Conservation (phyloP, 768 basidiomycete genomes). For the Kondoa malvinella region DNA sequence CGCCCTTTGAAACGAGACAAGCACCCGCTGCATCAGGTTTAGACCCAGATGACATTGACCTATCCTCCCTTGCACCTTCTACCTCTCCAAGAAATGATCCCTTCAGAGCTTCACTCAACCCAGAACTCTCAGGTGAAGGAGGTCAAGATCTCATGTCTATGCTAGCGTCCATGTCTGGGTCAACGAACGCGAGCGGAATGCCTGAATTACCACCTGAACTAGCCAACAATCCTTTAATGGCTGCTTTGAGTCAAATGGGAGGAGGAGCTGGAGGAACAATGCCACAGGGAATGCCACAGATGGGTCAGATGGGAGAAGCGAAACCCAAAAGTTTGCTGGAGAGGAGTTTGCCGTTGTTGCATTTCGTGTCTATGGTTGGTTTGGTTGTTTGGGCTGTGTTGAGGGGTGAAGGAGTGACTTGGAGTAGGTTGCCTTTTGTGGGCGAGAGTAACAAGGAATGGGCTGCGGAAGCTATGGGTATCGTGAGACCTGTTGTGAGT, state of each 20-base stretch:
- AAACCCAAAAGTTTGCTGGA: conserved; percentile 23
- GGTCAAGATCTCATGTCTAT: conserved; percentile 4
- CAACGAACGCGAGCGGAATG: not conserved
- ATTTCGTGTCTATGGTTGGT: conserved; percentile 25
- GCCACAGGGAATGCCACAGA: not conserved
- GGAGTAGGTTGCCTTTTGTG: not conserved
- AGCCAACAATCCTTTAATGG: conserved; percentile 6
- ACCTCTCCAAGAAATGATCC: not conserved
- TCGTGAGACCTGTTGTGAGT: not conserved
- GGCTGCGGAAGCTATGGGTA: not conserved
- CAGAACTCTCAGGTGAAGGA: not conserved
- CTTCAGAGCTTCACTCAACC: not conserved
- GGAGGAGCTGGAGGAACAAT: not conserved
- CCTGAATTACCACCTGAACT: conserved; percentile 1
- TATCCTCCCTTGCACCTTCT: not conserved
- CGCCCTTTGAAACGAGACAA: not conserved
- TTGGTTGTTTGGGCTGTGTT: conserved; percentile 21
- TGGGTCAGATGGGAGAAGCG: not conserved
- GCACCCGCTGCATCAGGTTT: not conserved
- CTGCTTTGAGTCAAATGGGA: not conserved
- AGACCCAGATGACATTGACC: conserved; percentile 1
- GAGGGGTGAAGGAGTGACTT: not conserved
- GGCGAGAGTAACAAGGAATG: not conserved
- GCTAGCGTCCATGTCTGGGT: not conserved
- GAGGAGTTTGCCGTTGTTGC: conserved; percentile 23